Evolutionary conservation across 2,329 filamentous ascomycete species (phyloP), one percentile per base, ranked within the genome.

Genomic region (Verticillium albo-atrum): DNA sequence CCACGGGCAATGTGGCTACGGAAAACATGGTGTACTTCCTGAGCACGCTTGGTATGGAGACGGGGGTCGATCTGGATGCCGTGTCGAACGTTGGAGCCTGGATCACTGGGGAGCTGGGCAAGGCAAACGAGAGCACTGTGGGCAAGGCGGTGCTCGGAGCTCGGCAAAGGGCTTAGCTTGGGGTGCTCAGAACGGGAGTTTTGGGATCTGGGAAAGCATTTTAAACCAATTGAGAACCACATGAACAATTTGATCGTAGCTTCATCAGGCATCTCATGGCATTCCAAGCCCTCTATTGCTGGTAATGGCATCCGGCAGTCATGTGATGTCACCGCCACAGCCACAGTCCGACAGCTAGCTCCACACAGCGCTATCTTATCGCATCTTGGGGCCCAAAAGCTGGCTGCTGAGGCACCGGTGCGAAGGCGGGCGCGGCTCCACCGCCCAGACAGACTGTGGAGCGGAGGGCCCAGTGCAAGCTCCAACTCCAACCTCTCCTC

Each of bases 1-100:
- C 91, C 0, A 95, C 91, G 47, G 92, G 92, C 1, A 96, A 96
- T 70, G 90, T 94, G 14, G 87, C 90, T 1, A 93, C 91, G 0
- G 92, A 96, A 74, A 89, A 96, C 70, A 75, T 96, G 74, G 88
- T 95, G 2, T 91, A 94, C 69, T 88, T 90, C 62, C 76, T 91
- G 70, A 87, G 91, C 70, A 89, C 84, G 62, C 72, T 92, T 58
- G 91, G 91, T 0, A 86, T 91, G 75, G 78, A 86, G 50, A 93
- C 91, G 0, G 91, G 90, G 0, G 82, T 95, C 1, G 83, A 91
- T 69, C 64, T 92, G 60, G 83, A 89, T 62, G 82, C 81, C 51
- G 75, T 94, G 57, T 81, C 82, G 35, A 83, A 88, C 60, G 85
- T 91, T 58, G 91, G 91, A 0, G 77, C 82, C 15, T 92, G 90